phyloP scores from a whole-genome alignment of 2,329 filamentous ascomycete genomes.

The Calonectria pseudoreteaudii region DNA sequence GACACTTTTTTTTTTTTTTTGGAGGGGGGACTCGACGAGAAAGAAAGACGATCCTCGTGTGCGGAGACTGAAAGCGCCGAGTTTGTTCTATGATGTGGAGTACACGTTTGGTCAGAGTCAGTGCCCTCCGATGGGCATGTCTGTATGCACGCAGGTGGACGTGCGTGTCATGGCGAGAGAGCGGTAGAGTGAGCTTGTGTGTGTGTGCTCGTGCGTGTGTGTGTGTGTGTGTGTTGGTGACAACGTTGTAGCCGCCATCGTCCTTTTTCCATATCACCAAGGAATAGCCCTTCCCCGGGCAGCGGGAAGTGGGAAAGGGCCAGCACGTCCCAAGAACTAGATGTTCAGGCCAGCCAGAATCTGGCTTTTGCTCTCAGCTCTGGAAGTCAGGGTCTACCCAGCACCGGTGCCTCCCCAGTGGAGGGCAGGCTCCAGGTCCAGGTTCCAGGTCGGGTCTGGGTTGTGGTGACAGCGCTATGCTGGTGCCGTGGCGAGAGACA shows the following conservation, averaged over 20 bases:
- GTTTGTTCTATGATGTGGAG: not conserved
- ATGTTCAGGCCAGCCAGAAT: constrained; percentile 30
- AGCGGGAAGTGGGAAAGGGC: constrained; percentile 28
- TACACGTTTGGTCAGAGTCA: not conserved
- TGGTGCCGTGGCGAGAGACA: constrained; percentile 2
- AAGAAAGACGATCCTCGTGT: not conserved
- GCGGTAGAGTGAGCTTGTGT: not conserved
- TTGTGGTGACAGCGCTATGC: constrained; percentile 3
- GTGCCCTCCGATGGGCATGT: not conserved
- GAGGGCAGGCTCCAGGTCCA: not conserved
- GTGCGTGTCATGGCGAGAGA: not conserved
- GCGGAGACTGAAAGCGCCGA: not conserved
- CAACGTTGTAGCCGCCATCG: not conserved
- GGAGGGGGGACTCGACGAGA: not conserved
- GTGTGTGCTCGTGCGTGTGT: not conserved
- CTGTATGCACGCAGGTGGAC: not conserved
- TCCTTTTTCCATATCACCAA: not conserved
- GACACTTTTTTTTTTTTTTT: not conserved
- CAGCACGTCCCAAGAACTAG: constrained; percentile 21
- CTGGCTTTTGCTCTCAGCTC: constrained; percentile 24
- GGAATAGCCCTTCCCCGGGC: not conserved
- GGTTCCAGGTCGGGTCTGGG: constrained; percentile 8
- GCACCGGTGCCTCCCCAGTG: not conserved
- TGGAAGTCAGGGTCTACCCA: constrained; percentile 1
- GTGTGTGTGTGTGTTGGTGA: not conserved